Evolutionary conservation across 2,329 filamentous ascomycete genomes (phyloP).

Genomic region (Neurospora sp.): DNA sequence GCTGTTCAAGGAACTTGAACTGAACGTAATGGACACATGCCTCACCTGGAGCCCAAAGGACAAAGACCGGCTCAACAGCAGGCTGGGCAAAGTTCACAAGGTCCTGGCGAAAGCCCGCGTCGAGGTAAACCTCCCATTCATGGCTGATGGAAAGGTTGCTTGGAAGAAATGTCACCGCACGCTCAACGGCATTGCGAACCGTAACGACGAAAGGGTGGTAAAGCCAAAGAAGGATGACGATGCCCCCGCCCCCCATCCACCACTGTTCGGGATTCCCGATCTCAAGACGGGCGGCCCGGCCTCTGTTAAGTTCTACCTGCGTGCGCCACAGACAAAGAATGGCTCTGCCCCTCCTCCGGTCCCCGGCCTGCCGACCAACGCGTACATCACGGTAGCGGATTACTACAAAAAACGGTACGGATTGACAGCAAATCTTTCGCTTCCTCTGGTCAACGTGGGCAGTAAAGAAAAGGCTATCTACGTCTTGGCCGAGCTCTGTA

Average conservation of each 20-base stretch:
- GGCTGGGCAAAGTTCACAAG: constrained; percentile 24
- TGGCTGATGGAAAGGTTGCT: not conserved
- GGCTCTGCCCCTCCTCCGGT: constrained; percentile 10
- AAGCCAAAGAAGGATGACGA: not conserved
- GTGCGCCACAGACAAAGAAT: constrained; percentile 3
- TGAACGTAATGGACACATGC: constrained; percentile 4
- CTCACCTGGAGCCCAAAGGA: not conserved
- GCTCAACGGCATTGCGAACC: constrained; percentile 19
- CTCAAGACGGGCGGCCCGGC: constrained; percentile 12
- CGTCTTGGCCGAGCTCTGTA: constrained; percentile 56
- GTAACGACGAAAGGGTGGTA: constrained; percentile 3
- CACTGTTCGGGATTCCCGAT: not conserved
- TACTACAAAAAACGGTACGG: constrained; percentile 35
- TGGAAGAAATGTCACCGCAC: constrained; percentile 10
- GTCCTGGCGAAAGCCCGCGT: constrained; percentile 30
- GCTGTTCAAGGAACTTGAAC: constrained; percentile 18
- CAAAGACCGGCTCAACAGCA: constrained; percentile 2
- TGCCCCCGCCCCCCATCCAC: not conserved
- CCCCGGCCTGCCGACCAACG: constrained; percentile 8
- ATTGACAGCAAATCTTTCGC: constrained; percentile 23
- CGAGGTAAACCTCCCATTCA: constrained; percentile 19
- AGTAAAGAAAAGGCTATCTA: constrained; percentile 46
- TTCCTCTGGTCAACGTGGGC: constrained; percentile 60
- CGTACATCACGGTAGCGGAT: constrained; percentile 28
- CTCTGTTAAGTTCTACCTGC: constrained; percentile 24